A percentile compares a stretch with the other conserved stretches of the same genome.
These are phyloP conservation scores for Scheffersomyces lignosus DNA, from an alignment of 805 yeast genomes.

Conservation along the genomic window DNA sequence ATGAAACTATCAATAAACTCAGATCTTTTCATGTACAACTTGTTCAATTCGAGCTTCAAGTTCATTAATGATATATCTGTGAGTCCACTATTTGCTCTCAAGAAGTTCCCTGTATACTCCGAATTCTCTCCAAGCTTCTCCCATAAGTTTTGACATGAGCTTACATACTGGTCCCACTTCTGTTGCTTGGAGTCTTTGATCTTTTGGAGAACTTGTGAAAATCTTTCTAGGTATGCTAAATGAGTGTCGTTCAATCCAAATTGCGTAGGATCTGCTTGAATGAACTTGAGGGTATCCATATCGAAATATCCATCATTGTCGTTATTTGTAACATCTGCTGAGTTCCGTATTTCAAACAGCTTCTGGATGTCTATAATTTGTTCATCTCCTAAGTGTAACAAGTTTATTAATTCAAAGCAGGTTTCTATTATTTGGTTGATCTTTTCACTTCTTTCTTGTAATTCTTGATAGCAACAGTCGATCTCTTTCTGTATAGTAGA, in stretches of 20 bases:
- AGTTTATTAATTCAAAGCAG: constrained; percentile 25
- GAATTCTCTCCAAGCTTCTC: constrained; percentile 50
- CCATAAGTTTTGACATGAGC: constrained; percentile 56
- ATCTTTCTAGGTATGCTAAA: constrained; percentile 28
- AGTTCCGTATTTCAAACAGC: constrained; percentile 16
- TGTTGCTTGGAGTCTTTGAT: constrained; percentile 35
- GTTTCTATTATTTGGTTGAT: constrained; percentile 22
- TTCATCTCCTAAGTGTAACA: constrained; percentile 31
- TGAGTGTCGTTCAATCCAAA: constrained; percentile 41
- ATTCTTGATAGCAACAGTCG: constrained; percentile 25
- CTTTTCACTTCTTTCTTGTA: constrained; percentile 19
- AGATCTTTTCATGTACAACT: constrained; percentile 60
- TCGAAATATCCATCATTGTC: constrained; percentile 35
- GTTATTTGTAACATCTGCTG: constrained; percentile 10
- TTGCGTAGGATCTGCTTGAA: constrained; percentile 35
- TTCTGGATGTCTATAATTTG: constrained; percentile 35
- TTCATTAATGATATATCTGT: constrained; percentile 48
- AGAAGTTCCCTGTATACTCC: constrained; percentile 41
- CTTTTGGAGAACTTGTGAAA: constrained; percentile 29
- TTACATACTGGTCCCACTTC: constrained; percentile 33
- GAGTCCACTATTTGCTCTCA: constrained; percentile 46
- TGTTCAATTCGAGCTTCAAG: constrained; percentile 54
- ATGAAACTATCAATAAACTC: constrained; percentile 70
- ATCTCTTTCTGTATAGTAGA: constrained; percentile 23
- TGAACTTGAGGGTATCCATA: constrained; percentile 36